Evolutionary conservation across 805 yeast species (phyloP), one percentile per base, ranked within the genome.

Genomic region (Kodamaea jinghongensis): DNA sequence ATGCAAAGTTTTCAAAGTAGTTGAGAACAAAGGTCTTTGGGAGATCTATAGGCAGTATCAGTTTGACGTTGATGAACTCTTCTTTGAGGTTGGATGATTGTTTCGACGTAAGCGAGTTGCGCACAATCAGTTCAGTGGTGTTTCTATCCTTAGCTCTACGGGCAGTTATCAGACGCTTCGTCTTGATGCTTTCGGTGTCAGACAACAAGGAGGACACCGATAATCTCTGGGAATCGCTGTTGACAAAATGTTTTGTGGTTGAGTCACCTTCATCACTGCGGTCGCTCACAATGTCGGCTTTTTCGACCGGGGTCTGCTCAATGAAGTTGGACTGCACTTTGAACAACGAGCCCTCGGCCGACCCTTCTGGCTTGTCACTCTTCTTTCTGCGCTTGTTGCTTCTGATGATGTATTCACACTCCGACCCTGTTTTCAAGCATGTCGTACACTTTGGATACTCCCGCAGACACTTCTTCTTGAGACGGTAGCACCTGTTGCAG

Each of bases 381-480:
- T 35, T 28, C 41, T 52, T 56, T 27, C 58, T 44, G 32, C 60
- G 48, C 36, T 63, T 61, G 31, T 53, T 57, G 25, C 56, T 50
- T 33, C 71, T 42, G 25, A 56, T 52, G 4, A 65, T 56, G 47
- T 69, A 69, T 41, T 63, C 66, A 42, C 75, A 69, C 22, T 49
- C 59, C 22, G 64, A 47, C 2, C 62, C 58, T 2, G 70, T 51
- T 40, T 61, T 61, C n/a, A 33, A 38, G 45, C 75, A 69, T 46
- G 65, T 59, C 30, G 54, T 48, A 38, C 75, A 69, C 38, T 47
- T 51, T 7, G 74, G 73, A 39, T 60, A 61, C 25, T 55, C 57
- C 36, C 72, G 53, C 33, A 60, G 56, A 45, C 73, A 69, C 48
- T 67, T 66, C 47, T 69, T 69, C 55, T 69, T 69, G 41, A 69